Percentiles rank a stretch among this genome's conserved stretches.
phyloP scores from a whole-genome alignment of 2,329 filamentous ascomycete genomes.

The Colletotrichum graminicola region DNA sequence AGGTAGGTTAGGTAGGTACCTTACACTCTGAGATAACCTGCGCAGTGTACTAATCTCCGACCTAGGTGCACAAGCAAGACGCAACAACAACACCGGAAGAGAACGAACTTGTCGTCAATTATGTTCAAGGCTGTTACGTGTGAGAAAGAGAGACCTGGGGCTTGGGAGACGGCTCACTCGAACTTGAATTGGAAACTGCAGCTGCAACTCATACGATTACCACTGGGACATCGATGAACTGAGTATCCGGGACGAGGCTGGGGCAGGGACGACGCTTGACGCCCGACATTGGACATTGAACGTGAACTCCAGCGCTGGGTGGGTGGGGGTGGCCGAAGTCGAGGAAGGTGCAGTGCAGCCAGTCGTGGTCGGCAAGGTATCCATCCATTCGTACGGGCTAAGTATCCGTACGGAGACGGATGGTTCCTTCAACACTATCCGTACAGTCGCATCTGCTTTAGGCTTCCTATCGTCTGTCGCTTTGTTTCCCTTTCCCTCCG shows the following conservation, averaged over 20 bases:
- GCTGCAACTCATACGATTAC: slow-evolving; percentile 58
- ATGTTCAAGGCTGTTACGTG: slow-evolving; percentile 13
- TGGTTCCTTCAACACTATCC: no score
- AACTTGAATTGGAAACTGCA: slow-evolving; percentile 7
- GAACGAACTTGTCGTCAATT: neutral
- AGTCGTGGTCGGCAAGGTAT: no score
- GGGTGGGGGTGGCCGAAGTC: slow-evolving; percentile 32
- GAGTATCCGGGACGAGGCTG: slow-evolving; percentile 24
- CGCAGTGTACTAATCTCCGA: neutral
- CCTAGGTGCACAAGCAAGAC: neutral
- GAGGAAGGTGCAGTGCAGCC: slow-evolving; percentile 12
- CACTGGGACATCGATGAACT: slow-evolving; percentile 50
- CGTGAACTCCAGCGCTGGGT: slow-evolving; percentile 19
- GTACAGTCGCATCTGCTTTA: slow-evolving; percentile 12
- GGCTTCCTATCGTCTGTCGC: neutral
- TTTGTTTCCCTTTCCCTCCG: neutral
- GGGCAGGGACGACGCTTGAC: slow-evolving; percentile 11
- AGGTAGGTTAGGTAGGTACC: neutral
- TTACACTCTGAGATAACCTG: neutral
- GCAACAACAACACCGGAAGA: neutral
- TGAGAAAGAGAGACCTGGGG: slow-evolving; percentile 29
- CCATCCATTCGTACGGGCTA: no score
- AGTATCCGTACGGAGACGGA: no score
- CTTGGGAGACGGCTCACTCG: neutral
- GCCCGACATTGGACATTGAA: neutral